Evolutionary conservation across 2,329 filamentous ascomycete genomes (phyloP).

Genomic region (Alternaria novae-zelandiae): DNA sequence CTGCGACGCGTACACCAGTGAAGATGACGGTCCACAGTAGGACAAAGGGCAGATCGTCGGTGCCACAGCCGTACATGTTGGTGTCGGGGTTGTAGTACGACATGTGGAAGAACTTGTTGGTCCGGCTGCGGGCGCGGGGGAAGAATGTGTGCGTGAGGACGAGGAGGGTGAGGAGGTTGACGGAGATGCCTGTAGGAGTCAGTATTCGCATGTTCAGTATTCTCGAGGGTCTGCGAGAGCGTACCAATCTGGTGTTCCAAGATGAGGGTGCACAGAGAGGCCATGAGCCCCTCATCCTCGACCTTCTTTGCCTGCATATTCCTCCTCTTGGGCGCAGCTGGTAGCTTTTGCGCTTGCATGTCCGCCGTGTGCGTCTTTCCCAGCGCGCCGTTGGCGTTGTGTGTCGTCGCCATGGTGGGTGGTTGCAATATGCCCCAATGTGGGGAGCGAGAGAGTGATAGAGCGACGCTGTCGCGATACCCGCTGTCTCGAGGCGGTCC

Average conservation of each 20-base stretch:
- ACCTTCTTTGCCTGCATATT: conserved; percentile 54
- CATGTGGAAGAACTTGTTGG: conserved; percentile 86
- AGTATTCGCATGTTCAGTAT: neutral
- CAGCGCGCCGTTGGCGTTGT: conserved; percentile 15
- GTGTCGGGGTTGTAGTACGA: conserved; percentile 78
- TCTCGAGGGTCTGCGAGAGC: conserved; percentile 33
- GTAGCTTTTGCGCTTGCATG: conserved; percentile 15
- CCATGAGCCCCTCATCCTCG: conserved; percentile 67
- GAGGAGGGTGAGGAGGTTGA: conserved; percentile 84
- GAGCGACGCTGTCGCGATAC: conserved; percentile 10
- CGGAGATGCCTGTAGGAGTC: conserved; percentile 70
- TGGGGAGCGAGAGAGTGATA: neutral
- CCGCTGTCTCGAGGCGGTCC: neutral
- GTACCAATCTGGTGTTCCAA: conserved; percentile 82
- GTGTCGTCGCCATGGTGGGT: conserved; percentile 23
- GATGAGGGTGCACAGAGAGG: conserved; percentile 70
- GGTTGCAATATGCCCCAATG: conserved; percentile 6
- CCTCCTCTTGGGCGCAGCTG: conserved; percentile 22
- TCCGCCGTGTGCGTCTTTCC: conserved; percentile 14
- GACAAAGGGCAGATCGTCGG: conserved; percentile 80
- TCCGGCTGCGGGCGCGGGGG: conserved; percentile 77
- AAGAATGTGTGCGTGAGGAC: conserved; percentile 82
- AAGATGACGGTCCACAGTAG: conserved; percentile 81
- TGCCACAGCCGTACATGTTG: conserved; percentile 75
- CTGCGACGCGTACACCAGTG: conserved; percentile 80